Conservation (phyloP, 768 basidiomycete genomes). For the Lepiota subincarnata region DNA sequence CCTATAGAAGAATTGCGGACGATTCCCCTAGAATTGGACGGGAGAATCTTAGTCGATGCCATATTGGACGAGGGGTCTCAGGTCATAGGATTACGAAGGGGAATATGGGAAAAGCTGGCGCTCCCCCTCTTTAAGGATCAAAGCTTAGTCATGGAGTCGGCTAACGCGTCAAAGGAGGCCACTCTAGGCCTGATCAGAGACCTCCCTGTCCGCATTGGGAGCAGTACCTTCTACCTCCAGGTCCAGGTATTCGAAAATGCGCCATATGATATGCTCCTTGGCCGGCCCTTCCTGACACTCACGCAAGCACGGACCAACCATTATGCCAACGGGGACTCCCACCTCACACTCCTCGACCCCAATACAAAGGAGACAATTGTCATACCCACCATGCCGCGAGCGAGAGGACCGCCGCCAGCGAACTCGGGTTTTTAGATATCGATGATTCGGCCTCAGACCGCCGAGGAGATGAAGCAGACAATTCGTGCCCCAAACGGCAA, state of each 20-base stretch:
- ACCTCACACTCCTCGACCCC: slow-evolving; percentile 2
- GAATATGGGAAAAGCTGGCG: slow-evolving; percentile 9
- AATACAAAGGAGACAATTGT: neutral
- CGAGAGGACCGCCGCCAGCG: neutral
- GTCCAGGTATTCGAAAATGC: slow-evolving; percentile 16
- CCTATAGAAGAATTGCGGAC: slow-evolving; percentile 5
- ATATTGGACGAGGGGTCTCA: neutral
- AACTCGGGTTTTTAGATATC: neutral
- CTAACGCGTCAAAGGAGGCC: slow-evolving; percentile 1
- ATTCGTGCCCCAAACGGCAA: neutral
- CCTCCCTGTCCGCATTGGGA: slow-evolving; percentile 11
- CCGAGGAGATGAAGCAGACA: slow-evolving; percentile 2
- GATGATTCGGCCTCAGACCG: neutral
- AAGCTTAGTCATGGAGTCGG: slow-evolving; percentile 12
- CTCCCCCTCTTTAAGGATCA: slow-evolving; percentile 4
- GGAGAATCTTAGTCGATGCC: neutral
- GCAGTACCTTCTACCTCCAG: slow-evolving; percentile 14
- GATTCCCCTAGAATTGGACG: neutral
- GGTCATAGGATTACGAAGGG: neutral
- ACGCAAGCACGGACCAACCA: neutral
- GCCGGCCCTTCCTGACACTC: slow-evolving; percentile 11
- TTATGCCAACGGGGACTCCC: slow-evolving; percentile 2
- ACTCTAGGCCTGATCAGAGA: slow-evolving; percentile 11
- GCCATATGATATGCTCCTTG: slow-evolving; percentile 16
- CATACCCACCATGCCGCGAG: neutral